Base-by-base conservation (phyloP, 805 yeast species). In the Metschnikowia bowlesiae region DNA sequence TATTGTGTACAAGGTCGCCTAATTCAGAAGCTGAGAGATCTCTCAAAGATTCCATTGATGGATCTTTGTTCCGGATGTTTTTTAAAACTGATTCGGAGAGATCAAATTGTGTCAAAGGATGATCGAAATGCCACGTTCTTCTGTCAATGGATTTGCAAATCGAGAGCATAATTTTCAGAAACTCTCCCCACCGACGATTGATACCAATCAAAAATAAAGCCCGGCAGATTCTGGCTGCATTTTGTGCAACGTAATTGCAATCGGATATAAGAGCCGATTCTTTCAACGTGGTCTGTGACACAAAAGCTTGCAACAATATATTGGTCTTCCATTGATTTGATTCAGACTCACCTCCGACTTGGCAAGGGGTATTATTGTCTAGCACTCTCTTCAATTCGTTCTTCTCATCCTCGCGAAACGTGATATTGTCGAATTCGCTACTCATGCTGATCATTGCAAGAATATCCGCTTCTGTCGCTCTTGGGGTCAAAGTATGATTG, bases 171-270 rank as follows among this genome's bases (percentile, higher is more conserved):
- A 85, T 79, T 49, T 83, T 80, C 45, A 94, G 78, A 53, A 90
- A 83, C 6, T 71, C 66, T 1, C 98, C 97, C 99, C 99, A 94
- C 51, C 95, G 75, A 57, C 99, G 75, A 61, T 89, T 87, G 34
- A 94, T 72, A 35, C 96, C 95, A 53, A 94, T 83, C 54, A 91
- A 70, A 59, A 94, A 90, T 44, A 95, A 73, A 0, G 99, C 97
- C 28, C 98, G 80, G 57, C 96, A 82, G 33, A 94, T 92, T 73
- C 99, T 83, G 1, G 92, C 89, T 3, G 97, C 80, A 62, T 94
- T 94, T 62, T 94, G 99, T 1, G 98, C 97, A 50, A 94, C 96
- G 64, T 94, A 94, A 54, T 89, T 87, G 44, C 88, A 77, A 66
- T 94, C 99, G 0, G 97, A 89, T 2, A 81, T 73, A 51, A 94